Base-by-base conservation (phyloP, 108 stramenopile species). In the Cyclotella atomus region DNA sequence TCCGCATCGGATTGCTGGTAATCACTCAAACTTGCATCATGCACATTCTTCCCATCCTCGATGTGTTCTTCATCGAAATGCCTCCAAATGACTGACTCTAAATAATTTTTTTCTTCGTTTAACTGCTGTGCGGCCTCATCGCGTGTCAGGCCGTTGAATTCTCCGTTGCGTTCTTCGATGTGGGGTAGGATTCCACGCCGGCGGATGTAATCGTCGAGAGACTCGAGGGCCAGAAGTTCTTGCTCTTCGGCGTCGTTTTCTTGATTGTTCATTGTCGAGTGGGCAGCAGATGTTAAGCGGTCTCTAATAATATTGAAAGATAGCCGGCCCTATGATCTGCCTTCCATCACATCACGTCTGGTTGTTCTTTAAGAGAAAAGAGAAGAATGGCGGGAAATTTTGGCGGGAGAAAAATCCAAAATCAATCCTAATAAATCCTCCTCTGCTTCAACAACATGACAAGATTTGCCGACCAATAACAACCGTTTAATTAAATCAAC, bases 161-260 rank as follows among this genome's bases (percentile, higher is more conserved):
- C 72, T 28, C 72, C 79, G 8, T 64, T 66, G 33, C 53, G 64
- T 61, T 60, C 49, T 21, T 53, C 65, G 28, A 33, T 33, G 61
- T 57, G 43, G n/a, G 16, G 27, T 23, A 68, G 49, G 3, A 81
- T 55, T 9, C 79, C 79, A 50, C 53, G 73, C 27, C 72, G 66
- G 36, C 60, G 59, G 32, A 81, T 47, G 61, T 81, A 81, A 53
- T 81, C 79, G 4, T 81, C 79, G 60, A 81, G 71, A 55, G 70
- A 71, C 53, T 81, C 79, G 44, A 81, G 73, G 19, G 79, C 79
- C 10, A 44, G 79, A 3, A 52, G 33, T 28, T 24, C 41, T 12
- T 4, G 34, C 1, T 27, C 33, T n/a, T 24, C 35, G 21, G 24
- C 54, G 54, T 55, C 54, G 23, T 29, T 2, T 28, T 29, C 54